phyloP scores from a whole-genome alignment of 176 grass and related monocot species.

The Oryza meridionalis region DNA sequence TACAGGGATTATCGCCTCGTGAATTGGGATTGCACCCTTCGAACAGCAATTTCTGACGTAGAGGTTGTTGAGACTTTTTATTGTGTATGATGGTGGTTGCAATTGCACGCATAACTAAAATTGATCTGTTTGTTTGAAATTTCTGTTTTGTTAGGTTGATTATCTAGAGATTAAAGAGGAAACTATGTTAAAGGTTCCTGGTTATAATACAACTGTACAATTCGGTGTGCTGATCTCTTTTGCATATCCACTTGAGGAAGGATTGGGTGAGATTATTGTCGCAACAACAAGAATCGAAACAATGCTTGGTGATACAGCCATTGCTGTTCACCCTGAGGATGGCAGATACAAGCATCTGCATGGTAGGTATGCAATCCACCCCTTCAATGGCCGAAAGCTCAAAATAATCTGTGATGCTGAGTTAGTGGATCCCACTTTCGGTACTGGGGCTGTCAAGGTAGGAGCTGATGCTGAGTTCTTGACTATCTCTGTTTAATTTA shows the following conservation, averaged over 20 bases:
- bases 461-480: not conserved
- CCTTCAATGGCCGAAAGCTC: not conserved
- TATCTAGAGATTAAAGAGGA: conserved; percentile 75
- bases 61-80: conserved; percentile 13
- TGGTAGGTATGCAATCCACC: not conserved
- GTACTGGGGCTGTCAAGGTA: not conserved
- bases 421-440: not conserved
- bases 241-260: conserved; percentile 69
- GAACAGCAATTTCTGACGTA: conserved; percentile 84
- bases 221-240: conserved; percentile 85
- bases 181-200: conserved; percentile 68
- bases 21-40: conserved; percentile 89
- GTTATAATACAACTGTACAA: conserved; percentile 56
- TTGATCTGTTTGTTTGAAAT: not conserved
- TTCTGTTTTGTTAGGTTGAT: conserved; percentile 37
- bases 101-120: not conserved
- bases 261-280: conserved; percentile 71
- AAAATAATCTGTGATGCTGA: conserved; percentile 3
- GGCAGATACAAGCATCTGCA: not conserved
- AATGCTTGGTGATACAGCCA: conserved; percentile 70
- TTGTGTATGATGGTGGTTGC: not conserved
- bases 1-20: conserved; percentile 65
- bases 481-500: not conserved
- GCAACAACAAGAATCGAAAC: conserved; percentile 82
- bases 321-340: conserved; percentile 34